Base-by-base conservation (phyloP, 345 rosid genomes). In the Turritis glabra region DNA sequence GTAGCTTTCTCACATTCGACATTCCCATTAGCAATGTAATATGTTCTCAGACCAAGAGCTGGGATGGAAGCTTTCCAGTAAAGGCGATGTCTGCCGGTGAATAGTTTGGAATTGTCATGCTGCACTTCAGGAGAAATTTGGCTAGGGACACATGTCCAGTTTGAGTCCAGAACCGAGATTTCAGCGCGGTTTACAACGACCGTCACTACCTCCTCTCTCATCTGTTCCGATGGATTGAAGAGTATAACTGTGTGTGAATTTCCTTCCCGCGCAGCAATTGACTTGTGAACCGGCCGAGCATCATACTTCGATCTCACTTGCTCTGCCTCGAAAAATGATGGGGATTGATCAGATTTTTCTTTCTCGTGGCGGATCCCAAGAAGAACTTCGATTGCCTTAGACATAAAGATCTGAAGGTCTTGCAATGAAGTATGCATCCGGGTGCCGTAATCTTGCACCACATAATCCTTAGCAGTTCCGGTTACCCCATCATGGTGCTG, bases 401-500 rank as follows among this genome's bases (percentile, higher is more conserved):
- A 87, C 97, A 95, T 95, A 84, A 92, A 95, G 64, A 90, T 85
- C 75, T 92, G 96, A 82, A 92, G 81, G 79, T 95, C 96, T 77
- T 85, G 90, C 75, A 95, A 75, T 46, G 98, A 95, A 38, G 90
- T 89, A 82, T 92, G 92, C 98, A 90, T 95, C 58, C 98, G 89
- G 27, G 59, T 82, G 66, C 99, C 99, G 14, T 92, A 95, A 77
- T 95, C 99, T 76, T 58, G 80, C 72, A 95, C 97, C 82, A 95
- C 99, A 50, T 92, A 96, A 85, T 95, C 91, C 81, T 84, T 90
- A 13, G 97, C 98, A 26, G 98, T 95, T 41, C 99, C 99, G 1
- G 99, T 92, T 51, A 95, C 93, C 54, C 99, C 99, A 75, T 95
- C 99, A 71, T 95, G 99, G 81, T 95, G 99, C 85, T 95, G 99